These are phyloP conservation scores for Tetrahymena malaccensis DNA, from an alignment of 73 alveolate genomes.

Conservation along the genomic window DNA sequence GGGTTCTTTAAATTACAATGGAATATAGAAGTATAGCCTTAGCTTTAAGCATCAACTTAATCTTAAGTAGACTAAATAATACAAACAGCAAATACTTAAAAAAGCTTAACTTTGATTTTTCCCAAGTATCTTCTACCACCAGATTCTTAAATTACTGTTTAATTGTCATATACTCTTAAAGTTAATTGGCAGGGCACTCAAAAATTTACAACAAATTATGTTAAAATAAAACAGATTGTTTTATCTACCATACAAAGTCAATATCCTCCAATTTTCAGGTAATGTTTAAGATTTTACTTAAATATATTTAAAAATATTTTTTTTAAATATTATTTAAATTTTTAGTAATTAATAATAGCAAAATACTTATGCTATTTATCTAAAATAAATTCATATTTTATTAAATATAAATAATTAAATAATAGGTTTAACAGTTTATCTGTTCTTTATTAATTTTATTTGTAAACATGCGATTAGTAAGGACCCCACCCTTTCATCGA, in stretches of 20 bases:
- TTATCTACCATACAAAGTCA: background rate
- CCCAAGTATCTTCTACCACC: background rate
- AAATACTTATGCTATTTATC: too few relatives aligned
- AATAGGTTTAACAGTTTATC: background rate
- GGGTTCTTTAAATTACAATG: background rate
- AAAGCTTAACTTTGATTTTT: background rate
- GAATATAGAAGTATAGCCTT: background rate
- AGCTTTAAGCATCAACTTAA: background rate
- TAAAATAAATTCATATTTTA: too few relatives aligned
- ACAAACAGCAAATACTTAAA: background rate
- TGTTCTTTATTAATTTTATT: too few relatives aligned
- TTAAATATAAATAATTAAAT: too few relatives aligned
- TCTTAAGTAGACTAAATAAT: background rate
- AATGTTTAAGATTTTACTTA: too few relatives aligned
- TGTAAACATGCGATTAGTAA: background rate
- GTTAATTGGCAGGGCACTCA: background rate
- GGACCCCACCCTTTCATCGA: background rate
- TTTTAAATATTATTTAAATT: too few relatives aligned
- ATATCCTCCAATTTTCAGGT: background rate
- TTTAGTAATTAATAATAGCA: too few relatives aligned
- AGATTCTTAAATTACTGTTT: background rate
- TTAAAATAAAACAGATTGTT: too few relatives aligned
- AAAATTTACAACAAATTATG: background rate
- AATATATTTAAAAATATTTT: too few relatives aligned
- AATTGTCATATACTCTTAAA: background rate